These are phyloP conservation scores for Aspergillus bombycis DNA, from an alignment of 2,329 filamentous ascomycete species.

Conservation along the genomic window DNA sequence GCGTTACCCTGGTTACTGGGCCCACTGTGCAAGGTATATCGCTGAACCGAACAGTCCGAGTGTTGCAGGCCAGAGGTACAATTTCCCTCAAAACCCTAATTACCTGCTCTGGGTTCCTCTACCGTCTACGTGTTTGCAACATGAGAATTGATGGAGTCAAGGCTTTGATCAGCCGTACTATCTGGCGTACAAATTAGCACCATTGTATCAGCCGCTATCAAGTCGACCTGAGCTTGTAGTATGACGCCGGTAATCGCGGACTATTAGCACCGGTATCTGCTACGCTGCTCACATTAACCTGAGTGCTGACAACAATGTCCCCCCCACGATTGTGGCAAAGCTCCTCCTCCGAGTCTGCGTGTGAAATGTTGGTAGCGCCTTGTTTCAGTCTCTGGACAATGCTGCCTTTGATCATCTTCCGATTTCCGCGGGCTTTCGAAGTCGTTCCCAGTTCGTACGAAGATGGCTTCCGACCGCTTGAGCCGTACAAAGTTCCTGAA, in stretches of 20 bases:
- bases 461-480: not conserved
- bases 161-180: not conserved
- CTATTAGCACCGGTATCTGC: not conserved
- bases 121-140: no score
- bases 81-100: not conserved
- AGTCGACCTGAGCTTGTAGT: not conserved
- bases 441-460: not conserved
- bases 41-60: not conserved
- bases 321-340: not conserved
- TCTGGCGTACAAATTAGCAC: not conserved
- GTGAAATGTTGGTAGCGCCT: not conserved
- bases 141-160: no score
- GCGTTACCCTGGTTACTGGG: not conserved
- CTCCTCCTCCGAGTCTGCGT: not conserved
- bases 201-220: not conserved
- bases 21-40: no score
- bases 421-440: not conserved
- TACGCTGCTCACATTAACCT: not conserved
- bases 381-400: not conserved
- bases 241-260: not conserved
- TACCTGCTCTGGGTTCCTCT: not conserved
- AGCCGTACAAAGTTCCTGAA: not conserved
- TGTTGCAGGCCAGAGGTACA: not conserved
- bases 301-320: slow-evolving; percentile 1
- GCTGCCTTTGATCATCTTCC: not conserved